Evolutionary conservation across 441 rosid species (phyloP).

Genomic region (Geranium incanum): DNA sequence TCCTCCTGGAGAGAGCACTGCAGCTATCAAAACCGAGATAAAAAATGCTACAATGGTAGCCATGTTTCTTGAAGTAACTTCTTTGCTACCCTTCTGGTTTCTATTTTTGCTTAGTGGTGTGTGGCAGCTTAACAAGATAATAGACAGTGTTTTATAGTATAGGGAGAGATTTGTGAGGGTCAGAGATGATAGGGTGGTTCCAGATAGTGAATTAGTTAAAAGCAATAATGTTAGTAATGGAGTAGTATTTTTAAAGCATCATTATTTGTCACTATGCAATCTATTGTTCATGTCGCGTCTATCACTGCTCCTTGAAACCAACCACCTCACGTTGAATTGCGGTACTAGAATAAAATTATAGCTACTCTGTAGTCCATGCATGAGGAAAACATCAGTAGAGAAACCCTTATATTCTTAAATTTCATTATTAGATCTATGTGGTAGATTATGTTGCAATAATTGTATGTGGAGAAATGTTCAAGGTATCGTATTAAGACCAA

Average conservation of each 20-base stretch:
- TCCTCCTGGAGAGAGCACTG: constrained; percentile 21
- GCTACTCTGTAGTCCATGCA: too few relatives aligned
- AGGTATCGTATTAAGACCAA: too few relatives aligned
- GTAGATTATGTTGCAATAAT: too few relatives aligned
- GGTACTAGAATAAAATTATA: too few relatives aligned
- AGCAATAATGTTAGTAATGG: constrained; percentile 20
- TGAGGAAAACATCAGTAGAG: not conserved
- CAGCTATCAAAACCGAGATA: constrained; percentile 24
- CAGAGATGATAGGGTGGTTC: constrained; percentile 12
- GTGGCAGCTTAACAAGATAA: not conserved
- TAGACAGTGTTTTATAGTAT: constrained; percentile 15
- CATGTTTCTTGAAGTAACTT: constrained; percentile 16
- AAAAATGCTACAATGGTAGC: constrained; percentile 21
- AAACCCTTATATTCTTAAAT: too few relatives aligned
- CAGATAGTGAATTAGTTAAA: constrained; percentile 15
- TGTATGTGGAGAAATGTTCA: too few relatives aligned
- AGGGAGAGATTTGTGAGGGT: not conserved
- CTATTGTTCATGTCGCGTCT: not conserved
- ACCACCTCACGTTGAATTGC: not conserved
- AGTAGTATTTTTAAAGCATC: constrained; percentile 26
- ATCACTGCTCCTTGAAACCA: constrained; percentile 5
- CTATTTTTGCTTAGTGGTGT: not conserved
- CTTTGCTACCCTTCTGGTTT: too few relatives aligned
- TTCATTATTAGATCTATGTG: too few relatives aligned
- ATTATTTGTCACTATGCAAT: not conserved